Evolutionary conservation across 2,329 filamentous ascomycete species (phyloP).

Genomic region (Monosporascus sp.): DNA sequence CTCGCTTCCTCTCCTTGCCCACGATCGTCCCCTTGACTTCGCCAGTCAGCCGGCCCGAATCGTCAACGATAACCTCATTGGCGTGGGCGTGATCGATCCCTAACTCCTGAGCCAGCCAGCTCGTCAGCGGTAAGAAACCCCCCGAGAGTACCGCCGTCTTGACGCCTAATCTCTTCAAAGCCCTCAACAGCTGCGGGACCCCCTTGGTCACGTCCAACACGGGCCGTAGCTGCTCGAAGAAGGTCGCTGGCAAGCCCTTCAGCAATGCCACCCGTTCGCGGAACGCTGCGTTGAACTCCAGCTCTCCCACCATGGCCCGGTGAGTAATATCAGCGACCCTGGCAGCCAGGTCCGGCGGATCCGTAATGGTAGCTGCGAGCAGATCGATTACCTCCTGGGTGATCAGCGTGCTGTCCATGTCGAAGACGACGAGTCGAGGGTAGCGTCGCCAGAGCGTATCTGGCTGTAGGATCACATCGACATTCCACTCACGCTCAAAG

Average conservation of each 20-base stretch:
- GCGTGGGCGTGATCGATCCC: constrained; percentile 85
- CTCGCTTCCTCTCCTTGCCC: constrained; percentile 68
- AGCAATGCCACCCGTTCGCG: constrained; percentile 75
- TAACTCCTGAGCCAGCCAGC: constrained; percentile 75
- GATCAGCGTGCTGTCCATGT: constrained; percentile 98
- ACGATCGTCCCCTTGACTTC: constrained; percentile 69
- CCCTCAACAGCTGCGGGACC: constrained; percentile 66
- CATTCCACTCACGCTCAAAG: constrained; percentile 85
- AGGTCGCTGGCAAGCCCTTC: constrained; percentile 69
- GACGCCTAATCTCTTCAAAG: constrained; percentile 72
- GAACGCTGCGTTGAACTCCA: constrained; percentile 84
- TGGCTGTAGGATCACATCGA: constrained; percentile 72
- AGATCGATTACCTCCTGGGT: constrained; percentile 97
- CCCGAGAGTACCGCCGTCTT: constrained; percentile 89
- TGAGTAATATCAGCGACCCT: constrained; percentile 85
- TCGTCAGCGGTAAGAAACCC: constrained; percentile 83
- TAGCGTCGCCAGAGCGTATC: constrained; percentile 71
- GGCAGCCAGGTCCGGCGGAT: constrained; percentile 67
- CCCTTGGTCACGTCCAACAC: constrained; percentile 79
- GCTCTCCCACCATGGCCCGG: constrained; percentile 90
- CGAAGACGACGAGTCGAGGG: constrained; percentile 86
- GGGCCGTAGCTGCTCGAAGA: constrained; percentile 72
- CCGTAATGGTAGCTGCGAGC: constrained; percentile 71
- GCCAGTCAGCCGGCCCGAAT: constrained; percentile 59
- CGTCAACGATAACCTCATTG: constrained; percentile 70